phyloP scores from a whole-genome alignment of 1,139 yeast genomes.

The Zygosaccharomyces pseudobailii region DNA sequence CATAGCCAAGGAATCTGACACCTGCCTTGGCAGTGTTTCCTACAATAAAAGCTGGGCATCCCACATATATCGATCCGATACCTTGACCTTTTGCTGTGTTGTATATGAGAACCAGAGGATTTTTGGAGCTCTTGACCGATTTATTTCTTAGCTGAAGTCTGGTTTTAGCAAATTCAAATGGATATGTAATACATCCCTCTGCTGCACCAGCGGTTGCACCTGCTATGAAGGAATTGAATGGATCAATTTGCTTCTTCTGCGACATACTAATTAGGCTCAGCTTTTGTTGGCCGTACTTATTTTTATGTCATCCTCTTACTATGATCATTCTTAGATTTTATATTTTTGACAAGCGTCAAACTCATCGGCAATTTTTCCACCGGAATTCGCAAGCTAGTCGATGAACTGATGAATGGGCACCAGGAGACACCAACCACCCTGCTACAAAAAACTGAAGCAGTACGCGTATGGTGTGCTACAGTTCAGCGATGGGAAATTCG shows the following conservation, averaged over 20 bases:
- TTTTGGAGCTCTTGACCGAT: conserved; percentile 61
- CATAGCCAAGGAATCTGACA: conserved; percentile 89
- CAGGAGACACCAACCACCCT: background rate
- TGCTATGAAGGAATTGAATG: conserved; percentile 76
- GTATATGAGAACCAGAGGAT: conserved; percentile 76
- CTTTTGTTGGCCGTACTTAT: no score
- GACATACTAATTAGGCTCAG: background rate
- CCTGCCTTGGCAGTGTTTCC: conserved; percentile 97
- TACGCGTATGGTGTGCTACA: background rate
- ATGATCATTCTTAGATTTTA: background rate
- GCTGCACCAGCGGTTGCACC: conserved; percentile 95
- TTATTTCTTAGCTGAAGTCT: conserved; percentile 80
- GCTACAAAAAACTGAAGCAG: background rate
- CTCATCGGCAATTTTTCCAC: conserved; percentile 3
- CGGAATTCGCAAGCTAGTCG: background rate
- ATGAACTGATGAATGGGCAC: conserved; percentile 1
- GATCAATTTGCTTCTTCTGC: conserved; percentile 40
- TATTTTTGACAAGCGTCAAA: background rate
- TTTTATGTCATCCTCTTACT: no score
- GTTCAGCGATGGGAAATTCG: background rate
- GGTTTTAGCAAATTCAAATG: conserved; percentile 96
- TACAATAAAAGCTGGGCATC: conserved; percentile 96
- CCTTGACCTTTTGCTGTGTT: conserved; percentile 77
- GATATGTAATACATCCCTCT: conserved; percentile 87
- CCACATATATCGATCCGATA: conserved; percentile 74